phyloP scores from a whole-genome alignment of 2,329 filamentous ascomycete species.

The Fusarium beomiforme region DNA sequence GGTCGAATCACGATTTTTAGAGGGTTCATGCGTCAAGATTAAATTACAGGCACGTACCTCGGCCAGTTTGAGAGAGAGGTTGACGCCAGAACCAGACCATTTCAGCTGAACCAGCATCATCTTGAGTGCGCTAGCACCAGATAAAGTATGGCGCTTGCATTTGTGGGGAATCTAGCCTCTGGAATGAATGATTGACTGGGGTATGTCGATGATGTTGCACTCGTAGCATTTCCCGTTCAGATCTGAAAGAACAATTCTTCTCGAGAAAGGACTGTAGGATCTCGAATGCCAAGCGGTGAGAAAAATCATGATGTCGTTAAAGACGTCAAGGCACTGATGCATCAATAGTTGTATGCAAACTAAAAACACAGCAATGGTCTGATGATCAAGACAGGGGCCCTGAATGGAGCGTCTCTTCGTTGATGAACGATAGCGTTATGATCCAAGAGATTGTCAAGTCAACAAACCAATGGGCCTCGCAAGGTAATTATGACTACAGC shows the following conservation, averaged over 20 bases:
- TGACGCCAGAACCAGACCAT: constrained; percentile 27
- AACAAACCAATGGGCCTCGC: constrained; percentile 10
- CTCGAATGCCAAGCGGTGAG: neutral
- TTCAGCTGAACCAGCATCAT: constrained; percentile 44
- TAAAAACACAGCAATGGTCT: constrained; percentile 11
- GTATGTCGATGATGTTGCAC: neutral
- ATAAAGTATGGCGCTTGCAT: constrained; percentile 14
- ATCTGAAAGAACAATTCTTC: neutral
- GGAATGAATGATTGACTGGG: constrained; percentile 22
- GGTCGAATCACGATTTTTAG: neutral
- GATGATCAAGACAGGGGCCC: constrained; percentile 22
- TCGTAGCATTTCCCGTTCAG: neutral
- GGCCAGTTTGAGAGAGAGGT: constrained; percentile 4
- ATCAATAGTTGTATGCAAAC: neutral
- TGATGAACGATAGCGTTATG: neutral
- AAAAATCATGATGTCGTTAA: constrained; percentile 31
- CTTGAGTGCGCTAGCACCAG: constrained; percentile 25
- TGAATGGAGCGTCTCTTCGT: constrained; percentile 6
- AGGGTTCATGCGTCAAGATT: constrained; percentile 10
- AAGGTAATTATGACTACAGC: neutral
- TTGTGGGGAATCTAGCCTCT: constrained; percentile 5
- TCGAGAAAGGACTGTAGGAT: neutral
- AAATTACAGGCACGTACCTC: constrained; percentile 17
- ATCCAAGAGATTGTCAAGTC: constrained; percentile 4
- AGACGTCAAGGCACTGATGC: neutral